Evolutionary conservation across 106 monocot genomes (phyloP), one percentile per base, ranked within the genome.

Genomic region (Ottelia alismoides): DNA sequence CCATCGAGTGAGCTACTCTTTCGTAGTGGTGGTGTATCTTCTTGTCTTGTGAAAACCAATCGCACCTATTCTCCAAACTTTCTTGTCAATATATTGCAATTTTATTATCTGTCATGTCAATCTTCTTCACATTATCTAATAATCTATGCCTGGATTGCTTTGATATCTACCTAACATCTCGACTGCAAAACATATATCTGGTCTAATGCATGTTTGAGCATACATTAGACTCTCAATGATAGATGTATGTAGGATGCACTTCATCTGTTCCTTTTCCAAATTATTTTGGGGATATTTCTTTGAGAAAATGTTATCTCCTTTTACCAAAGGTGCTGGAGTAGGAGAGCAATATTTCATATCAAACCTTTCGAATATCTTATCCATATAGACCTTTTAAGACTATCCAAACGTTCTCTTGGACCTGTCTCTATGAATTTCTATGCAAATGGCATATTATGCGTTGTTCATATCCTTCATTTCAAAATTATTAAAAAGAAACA

Each of bases 401-500:
- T 25, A 25, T 20, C 47, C 60, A n/a, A 60, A 26, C 5, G 47
- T 47, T 23, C 46, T 18, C n/a, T 28, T 10, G 17, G 25, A 6
- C 47, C 27, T 24, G n/a, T 60, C 40, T 60, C 46, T 60, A 25
- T 46, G 22, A 7, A 43, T 45, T 27, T 52, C 23, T 20, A 21
- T 52, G 24, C 22, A 23, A 52, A 52, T 27, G n/a, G 49, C 47
- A 30, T 30, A 47, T 20, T 12, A 22, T 3, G 28, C 28, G 4
- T 47, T 27, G 19, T 49, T 21, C 27, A 49, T 61, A 28, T 30
- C 61, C 28, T 61, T 61, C 61, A 49, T 49, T 17, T 61, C 61
- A 61, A 61, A 61, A 29, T 61, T 48, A 1, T 29, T 49, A 47
- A 28, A 61, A 14, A 47, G 47, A 44, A 61, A 61, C 2, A 30